phyloP scores from a whole-genome alignment of 2,329 filamentous ascomycete genomes.

The Botrytis deweyae region DNA sequence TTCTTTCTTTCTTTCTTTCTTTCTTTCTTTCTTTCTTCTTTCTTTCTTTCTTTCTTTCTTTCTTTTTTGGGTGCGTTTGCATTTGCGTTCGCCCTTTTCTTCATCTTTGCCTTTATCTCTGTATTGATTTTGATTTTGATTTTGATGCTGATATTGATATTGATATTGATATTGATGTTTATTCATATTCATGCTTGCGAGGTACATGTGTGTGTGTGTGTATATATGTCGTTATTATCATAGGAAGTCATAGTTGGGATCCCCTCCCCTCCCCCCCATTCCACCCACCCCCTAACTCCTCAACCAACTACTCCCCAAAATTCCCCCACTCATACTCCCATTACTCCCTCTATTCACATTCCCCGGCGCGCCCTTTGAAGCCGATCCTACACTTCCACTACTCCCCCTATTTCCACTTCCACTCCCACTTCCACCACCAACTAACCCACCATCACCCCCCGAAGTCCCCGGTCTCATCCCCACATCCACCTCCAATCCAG shows the following conservation, averaged over 20 bases:
- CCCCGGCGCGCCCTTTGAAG: neutral
- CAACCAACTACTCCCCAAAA: conserved; percentile 45
- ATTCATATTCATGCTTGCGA: neutral
- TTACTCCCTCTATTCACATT: conserved; percentile 19
- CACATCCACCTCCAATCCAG: conserved; percentile 2
- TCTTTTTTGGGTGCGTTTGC: neutral
- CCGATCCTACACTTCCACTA: conserved; percentile 42
- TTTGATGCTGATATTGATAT: neutral
- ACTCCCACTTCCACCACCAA: conserved; percentile 44
- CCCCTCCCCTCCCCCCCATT: no score
- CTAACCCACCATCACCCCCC: conserved; percentile 47
- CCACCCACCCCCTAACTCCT: conserved; percentile 47
- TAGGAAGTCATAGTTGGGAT: neutral
- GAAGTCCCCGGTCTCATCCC: conserved; percentile 33
- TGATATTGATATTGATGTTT: neutral
- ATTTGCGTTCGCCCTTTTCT: neutral
- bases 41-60: no score
- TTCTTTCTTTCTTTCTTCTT: no score
- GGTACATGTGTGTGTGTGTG: neutral
- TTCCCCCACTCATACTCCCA: conserved; percentile 49
- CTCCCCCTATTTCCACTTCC: neutral
- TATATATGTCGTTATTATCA: neutral
- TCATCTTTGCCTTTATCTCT: neutral
- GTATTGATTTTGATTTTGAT: neutral
- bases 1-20: no score